Evolutionary conservation across 1,139 yeast genomes (phyloP), one percentile per base, ranked within the genome.

Genomic region (Schizosaccharomyces versatilis): DNA sequence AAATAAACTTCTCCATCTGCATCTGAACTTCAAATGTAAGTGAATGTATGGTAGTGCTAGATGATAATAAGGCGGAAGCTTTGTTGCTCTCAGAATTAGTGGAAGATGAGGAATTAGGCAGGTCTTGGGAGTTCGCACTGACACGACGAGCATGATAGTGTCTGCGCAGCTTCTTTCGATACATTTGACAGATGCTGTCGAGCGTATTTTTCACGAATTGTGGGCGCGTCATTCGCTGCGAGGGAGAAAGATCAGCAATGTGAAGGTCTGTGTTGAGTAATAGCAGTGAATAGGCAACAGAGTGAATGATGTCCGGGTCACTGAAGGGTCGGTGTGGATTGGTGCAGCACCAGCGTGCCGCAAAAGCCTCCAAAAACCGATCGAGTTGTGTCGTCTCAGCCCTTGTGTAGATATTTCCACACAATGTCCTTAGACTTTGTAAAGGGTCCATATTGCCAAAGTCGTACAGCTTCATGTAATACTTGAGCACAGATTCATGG

Each of bases 371-470:
- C 57, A 85, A 68, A 24, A 84, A 74, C 52, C 84, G 73, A 66
- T 84, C 95, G 57, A 85, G 76, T 62, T 81, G 84, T 62, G 83
- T 93, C 1, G 93, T 79, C 65, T 85, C 95, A 1, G 94, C 95
- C 62, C 79, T 79, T 62, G 85, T 72, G 65, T 81, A 82, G 36
- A 85, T 65, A 60, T 73, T 76, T 38, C 76, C 72, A 60, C 94
- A 84, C 51, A 85, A 68, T 54, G 67, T 67, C 47, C 90, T 69
- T 15, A 85, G 71, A 1, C 86, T 71, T 3, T 67, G 68, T 57
- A 83, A 57, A 15, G 68, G 61, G 36, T 63, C 58, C 39, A 59
- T 55, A 44, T 62, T 63, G 6, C 60, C 56, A 64, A 66, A 68
- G 54, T 68, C 64, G 55, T 67, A 69, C 8, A 64, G 59, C 7